phyloP scores from a whole-genome alignment of 2,329 filamentous ascomycete species.

The Cryphonectria parasitica region DNA sequence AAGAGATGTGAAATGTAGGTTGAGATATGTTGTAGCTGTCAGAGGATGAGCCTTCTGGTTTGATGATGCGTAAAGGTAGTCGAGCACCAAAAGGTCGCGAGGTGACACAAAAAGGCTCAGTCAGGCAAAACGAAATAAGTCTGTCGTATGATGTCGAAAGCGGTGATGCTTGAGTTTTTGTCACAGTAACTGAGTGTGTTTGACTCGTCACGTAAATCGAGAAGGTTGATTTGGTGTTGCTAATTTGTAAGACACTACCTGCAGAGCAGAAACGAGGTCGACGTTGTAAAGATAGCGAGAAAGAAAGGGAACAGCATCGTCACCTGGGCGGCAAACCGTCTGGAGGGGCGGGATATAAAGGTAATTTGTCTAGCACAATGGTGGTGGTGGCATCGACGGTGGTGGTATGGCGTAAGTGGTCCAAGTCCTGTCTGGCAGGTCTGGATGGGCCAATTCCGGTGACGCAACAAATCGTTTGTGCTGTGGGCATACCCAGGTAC shows the following conservation, averaged over 20 bases:
- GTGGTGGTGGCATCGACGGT: neutral
- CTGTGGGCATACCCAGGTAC: neutral
- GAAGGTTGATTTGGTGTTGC: neutral
- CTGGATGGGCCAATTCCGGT: neutral
- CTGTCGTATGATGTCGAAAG: neutral
- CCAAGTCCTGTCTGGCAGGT: neutral
- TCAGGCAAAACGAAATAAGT: neutral
- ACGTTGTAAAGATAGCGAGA: neutral
- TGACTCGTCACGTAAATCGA: neutral
- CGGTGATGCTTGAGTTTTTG: neutral
- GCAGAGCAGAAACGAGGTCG: neutral
- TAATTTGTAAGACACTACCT: neutral
- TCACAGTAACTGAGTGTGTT: neutral
- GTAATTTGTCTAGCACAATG: neutral
- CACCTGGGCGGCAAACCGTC: neutral
- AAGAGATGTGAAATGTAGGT: neutral
- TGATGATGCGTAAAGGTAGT: neutral
- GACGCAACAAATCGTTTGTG: neutral
- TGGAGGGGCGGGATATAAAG: slow-evolving; percentile 5
- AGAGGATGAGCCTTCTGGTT: neutral
- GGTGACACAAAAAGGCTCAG: neutral
- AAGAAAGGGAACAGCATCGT: neutral
- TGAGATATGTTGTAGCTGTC: neutral
- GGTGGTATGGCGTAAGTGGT: slow-evolving; percentile 1
- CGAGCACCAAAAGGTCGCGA: neutral